Conservation (phyloP, 768 basidiomycete genomes). For the Macrocybe gigantea region DNA sequence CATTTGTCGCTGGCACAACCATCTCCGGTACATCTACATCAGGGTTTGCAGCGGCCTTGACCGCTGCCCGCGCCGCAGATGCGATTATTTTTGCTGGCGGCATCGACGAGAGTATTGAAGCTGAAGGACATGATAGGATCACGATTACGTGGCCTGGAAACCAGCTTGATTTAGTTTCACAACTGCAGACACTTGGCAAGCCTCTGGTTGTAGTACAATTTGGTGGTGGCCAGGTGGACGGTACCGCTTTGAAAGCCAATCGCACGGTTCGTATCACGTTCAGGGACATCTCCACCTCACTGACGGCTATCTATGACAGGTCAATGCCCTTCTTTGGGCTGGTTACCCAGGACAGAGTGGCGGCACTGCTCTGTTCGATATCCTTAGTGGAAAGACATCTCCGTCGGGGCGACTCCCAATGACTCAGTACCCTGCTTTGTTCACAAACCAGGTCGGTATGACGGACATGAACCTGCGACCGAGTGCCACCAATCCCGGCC, state of each 20-base stretch:
- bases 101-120: slow-evolving; percentile 43
- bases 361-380: slow-evolving; percentile 47
- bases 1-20: slow-evolving; percentile 35
- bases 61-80: slow-evolving; percentile 43
- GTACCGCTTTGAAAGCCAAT: slow-evolving; percentile 37
- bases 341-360: slow-evolving; percentile 56
- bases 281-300: background rate
- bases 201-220: slow-evolving; percentile 50
- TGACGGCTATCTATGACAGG: slow-evolving; percentile 19
- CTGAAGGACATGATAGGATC: slow-evolving; percentile 40
- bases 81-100: slow-evolving; percentile 49
- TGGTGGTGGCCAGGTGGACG: slow-evolving; percentile 53
- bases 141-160: slow-evolving; percentile 50
- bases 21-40: slow-evolving; percentile 31
- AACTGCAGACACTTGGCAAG: slow-evolving; percentile 41
- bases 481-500: slow-evolving; percentile 40
- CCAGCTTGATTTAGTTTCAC: slow-evolving; percentile 43
- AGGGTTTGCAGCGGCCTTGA: slow-evolving; percentile 46
- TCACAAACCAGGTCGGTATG: slow-evolving; percentile 43
- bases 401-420: slow-evolving; percentile 50
- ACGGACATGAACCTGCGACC: slow-evolving; percentile 55
- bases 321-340: slow-evolving; percentile 50
- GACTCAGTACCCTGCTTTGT: slow-evolving; percentile 49
- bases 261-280: slow-evolving; percentile 23
- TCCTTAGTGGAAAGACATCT: slow-evolving; percentile 42